phyloP scores from a whole-genome alignment of 768 basidiomycete genomes.

The Tricholoma sp. region DNA sequence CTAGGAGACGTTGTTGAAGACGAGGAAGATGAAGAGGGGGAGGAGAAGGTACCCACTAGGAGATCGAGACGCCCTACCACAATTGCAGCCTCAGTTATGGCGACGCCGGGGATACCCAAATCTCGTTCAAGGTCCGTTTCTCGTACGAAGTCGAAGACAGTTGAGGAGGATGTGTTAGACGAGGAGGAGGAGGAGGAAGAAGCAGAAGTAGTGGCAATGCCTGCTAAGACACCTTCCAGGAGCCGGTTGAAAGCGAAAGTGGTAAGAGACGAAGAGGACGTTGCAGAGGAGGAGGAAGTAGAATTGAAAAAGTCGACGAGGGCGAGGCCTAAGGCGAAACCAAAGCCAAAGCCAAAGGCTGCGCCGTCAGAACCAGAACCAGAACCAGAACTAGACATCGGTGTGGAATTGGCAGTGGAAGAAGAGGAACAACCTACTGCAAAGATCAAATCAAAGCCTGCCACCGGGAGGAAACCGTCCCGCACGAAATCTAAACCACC shows the following conservation, averaged over 20 bases:
- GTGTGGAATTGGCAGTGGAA: slow-evolving; percentile 12
- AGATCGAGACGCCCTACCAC: not conserved
- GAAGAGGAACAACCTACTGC: slow-evolving; percentile 6
- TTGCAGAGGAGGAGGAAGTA: slow-evolving; percentile 5
- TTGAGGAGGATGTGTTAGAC: slow-evolving; percentile 13
- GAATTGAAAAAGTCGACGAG: slow-evolving; percentile 11
- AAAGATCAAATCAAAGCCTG: slow-evolving; percentile 8
- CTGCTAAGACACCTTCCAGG: slow-evolving; percentile 2
- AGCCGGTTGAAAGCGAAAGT: slow-evolving; percentile 8
- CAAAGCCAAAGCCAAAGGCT: not conserved
- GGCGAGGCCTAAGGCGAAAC: slow-evolving; percentile 3
- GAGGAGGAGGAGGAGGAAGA: slow-evolving; percentile 7
- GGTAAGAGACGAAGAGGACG: slow-evolving; percentile 7
- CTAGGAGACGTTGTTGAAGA: slow-evolving; percentile 18
- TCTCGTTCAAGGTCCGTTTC: slow-evolving; percentile 17
- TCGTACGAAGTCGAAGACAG: slow-evolving; percentile 6
- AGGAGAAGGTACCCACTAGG: slow-evolving; percentile 9
- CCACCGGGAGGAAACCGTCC: slow-evolving; percentile 11
- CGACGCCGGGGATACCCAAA: slow-evolving; percentile 11
- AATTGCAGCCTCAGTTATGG: not conserved
- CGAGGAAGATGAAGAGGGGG: slow-evolving; percentile 18
- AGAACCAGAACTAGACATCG: slow-evolving; percentile 5
- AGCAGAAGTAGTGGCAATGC: not conserved
- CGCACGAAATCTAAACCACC: slow-evolving; percentile 18
- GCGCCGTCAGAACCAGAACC: not conserved